A percentile compares a stretch with the other conserved stretches of the same genome.
Conservation (phyloP, 2,329 filamentous ascomycete genomes). For the Pseudopithomyces chartarum region DNA sequence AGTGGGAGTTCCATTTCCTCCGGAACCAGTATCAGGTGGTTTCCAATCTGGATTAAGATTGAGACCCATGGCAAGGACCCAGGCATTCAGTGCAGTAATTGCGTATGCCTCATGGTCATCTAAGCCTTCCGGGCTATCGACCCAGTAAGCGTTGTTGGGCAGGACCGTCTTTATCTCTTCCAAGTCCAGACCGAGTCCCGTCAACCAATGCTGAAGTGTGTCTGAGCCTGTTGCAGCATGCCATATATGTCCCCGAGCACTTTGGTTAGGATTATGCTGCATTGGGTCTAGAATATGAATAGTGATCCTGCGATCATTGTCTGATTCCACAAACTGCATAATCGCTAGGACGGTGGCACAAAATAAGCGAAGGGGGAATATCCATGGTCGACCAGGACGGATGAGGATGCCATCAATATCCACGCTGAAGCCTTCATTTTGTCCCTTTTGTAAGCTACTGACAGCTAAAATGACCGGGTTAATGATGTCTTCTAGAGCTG, state of each 20-base stretch:
- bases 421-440: slow-evolving; percentile 10
- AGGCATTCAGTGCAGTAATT: slow-evolving; percentile 21
- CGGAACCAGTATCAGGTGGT: neutral
- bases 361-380: slow-evolving; percentile 1
- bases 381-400: slow-evolving; percentile 12
- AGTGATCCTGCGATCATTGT: slow-evolving; percentile 1
- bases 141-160: slow-evolving; percentile 4
- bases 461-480: slow-evolving; percentile 12
- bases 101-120: neutral
- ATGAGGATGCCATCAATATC: neutral
- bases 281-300: slow-evolving; percentile 14
- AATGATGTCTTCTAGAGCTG: slow-evolving; percentile 4
- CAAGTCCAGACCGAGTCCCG: neutral
- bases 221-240: slow-evolving; percentile 1
- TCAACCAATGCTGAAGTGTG: neutral
- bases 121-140: slow-evolving; percentile 7
- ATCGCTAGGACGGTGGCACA: neutral
- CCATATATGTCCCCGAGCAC: neutral
- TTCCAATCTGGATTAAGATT: slow-evolving; percentile 10
- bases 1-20: neutral
- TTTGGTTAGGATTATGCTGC: slow-evolving; percentile 4
- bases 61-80: slow-evolving; percentile 24
- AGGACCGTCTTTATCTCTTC: neutral
- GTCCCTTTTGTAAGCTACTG: slow-evolving; percentile 10
- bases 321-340: slow-evolving; percentile 3